Evolutionary conservation across 495 filamentous ascomycete genomes (phyloP), one percentile per base, ranked within the genome.

Genomic region (Penicillium macrosclerotiorum): DNA sequence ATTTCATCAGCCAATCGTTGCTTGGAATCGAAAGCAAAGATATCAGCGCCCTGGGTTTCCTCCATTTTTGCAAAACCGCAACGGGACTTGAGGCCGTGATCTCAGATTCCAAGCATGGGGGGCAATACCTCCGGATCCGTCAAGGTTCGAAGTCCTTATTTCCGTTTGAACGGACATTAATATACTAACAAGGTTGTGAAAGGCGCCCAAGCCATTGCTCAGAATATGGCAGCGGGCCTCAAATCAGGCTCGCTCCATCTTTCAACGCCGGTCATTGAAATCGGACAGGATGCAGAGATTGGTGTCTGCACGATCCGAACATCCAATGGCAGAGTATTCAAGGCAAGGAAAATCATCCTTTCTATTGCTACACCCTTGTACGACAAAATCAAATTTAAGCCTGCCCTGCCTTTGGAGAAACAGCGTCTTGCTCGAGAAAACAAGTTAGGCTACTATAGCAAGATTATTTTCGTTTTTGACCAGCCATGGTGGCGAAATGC

Each of bases 11-110:
- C 23, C 23, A 40, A 16, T 40, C 37, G 3, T 64, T 77, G 45
- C 51, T 75, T 3, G 71, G 75, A 8, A 34, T 67, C 11, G 65
- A 69, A 35, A 48, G 65, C 13, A 42, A 30, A 2, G 64, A 75
- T 5, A 45, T 77, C 23, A 69, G 62, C 51, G 64, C 65, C 4
- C 51, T 72, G 4, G 75, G 53, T 42, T 65, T 77, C 39, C 46
- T 79, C 11, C 59, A 74, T 32, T 74, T 72, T 45, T 65, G 61
- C 56, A 67, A 66, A 40, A 56, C 55, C 26, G 65, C 61, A 3
- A 58, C 59, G 2, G 71, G 72, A 0, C 48, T 77, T 3, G 35
- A 63, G 13, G 43, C 57, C 8, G 62, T 76, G 45, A 36, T 60
- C 3, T 72, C 71, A 0, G 71, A 75, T 39, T 12, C 44, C 7